Evolutionary conservation across 1,284 basidiomycete genomes (phyloP).

Genomic region (Phylloboletellus chloephorus): DNA sequence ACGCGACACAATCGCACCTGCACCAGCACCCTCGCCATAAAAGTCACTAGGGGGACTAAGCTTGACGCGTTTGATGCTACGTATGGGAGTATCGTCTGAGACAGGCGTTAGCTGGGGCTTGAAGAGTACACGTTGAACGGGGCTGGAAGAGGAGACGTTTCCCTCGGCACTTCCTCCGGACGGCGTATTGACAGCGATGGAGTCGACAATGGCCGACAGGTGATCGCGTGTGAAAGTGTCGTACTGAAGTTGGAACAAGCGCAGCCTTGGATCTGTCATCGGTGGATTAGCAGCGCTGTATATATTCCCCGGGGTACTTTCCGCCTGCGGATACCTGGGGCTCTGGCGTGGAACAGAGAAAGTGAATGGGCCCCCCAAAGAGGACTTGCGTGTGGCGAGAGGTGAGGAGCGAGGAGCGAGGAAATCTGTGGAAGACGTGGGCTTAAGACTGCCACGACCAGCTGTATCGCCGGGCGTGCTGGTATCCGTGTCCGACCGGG

Average conservation of each 20-base stretch:
- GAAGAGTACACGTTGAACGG: conserved; percentile 38
- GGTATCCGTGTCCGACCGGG: conserved; percentile 24
- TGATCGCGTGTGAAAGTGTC: conserved; percentile 92
- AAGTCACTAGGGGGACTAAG: conserved; percentile 58
- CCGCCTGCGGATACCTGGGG: conserved; percentile 38
- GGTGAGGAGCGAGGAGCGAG: conserved; percentile 14
- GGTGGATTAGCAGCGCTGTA: conserved; percentile 36
- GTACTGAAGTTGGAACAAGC: conserved; percentile 86
- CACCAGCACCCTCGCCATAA: conserved; percentile 42
- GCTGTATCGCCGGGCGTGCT: conserved; percentile 5
- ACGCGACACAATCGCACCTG: conserved; percentile 44
- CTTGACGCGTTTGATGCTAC: conserved; percentile 73
- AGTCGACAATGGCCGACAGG: conserved; percentile 86
- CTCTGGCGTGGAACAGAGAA: conserved; percentile 56
- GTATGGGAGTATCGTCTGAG: conserved; percentile 43
- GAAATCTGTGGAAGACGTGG: conserved; percentile 21
- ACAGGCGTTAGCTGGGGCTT: conserved; percentile 39
- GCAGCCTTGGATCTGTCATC: conserved; percentile 66
- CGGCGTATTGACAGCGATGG: conserved; percentile 74
- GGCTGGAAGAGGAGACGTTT: conserved; percentile 42
- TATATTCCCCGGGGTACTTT: conserved; percentile 52
- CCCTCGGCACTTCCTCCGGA: conserved; percentile 44
- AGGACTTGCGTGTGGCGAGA: conserved; percentile 28
- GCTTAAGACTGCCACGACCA: conserved; percentile 10
- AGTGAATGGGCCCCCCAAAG: conserved; percentile 63